Evolutionary conservation across 1,139 yeast species (phyloP), one percentile per base, ranked within the genome.

Genomic region (Sugiyamaella paludigena): DNA sequence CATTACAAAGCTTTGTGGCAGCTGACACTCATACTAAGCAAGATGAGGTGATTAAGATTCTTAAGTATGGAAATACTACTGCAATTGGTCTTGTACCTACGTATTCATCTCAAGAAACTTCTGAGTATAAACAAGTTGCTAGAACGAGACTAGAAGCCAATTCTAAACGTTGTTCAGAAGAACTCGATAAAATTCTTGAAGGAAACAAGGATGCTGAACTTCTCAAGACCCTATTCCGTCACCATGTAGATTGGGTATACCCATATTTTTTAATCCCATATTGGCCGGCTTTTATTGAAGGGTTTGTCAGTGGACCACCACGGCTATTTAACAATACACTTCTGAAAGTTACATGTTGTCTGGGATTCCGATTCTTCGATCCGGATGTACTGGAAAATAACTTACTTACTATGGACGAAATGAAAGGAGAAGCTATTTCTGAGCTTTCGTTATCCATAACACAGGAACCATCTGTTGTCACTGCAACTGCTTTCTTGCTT

Each of bases 401-500:
- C 13, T 43, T 47, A 11, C 30, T 34, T n/a, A 28, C 35, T 32
- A 16, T 47, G 4, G 41, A 42, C 16, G 50, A 42, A 16, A 27
- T 47, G 12, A 31, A 43, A 24, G 50, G 41, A 37, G 50, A 47
- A 6, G 45, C 36, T 9, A 36, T 37, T 7, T 30, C 43, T 4
- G 32, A 38, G n/a, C 38, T 47, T 28, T 43, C 47, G 3, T 32
- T 36, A 36, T 27, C 50, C 10, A 41, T 47, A 11, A 47, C 50
- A 5, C 47, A 42, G 7, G 50, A 40, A 7, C 46, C 50, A 5
- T 32, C 50, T 8, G 40, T 47, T 29, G 50, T 46, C 1, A 47
- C 50, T 13, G 50, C 50, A 6, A 41, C 46, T n/a, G 50, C 50
- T 11, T 47, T 47, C 32, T 29, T 47, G 1, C 41, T 47, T 16